Base-by-base conservation (phyloP, 2,329 filamentous ascomycete species). In the Diaporthe caulivora region DNA sequence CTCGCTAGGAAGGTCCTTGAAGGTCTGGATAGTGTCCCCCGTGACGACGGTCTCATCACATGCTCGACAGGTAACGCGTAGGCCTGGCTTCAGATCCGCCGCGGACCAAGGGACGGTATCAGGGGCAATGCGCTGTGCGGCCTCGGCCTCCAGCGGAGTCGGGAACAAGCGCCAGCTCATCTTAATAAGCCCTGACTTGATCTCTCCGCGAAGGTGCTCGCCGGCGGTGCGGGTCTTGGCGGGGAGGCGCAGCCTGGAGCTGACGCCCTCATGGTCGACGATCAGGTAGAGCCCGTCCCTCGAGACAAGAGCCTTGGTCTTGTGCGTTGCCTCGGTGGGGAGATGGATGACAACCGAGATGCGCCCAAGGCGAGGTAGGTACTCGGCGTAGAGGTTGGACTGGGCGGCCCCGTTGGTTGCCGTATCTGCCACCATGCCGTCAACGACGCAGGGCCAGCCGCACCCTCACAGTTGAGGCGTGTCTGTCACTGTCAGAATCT, bases 1-100 rank as follows among this genome's bases (percentile, higher is more conserved):
- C 78, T 97, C 95, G 80, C 95, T 98, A 0, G 97, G 97, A 24
- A 99, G 85, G 80, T 99, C 95, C 83, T 96, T 98, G 96, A 97
- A 99, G 49, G 84, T 55, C 69, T 54, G 55, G 40, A 74, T 42
- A 10, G 49, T 70, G 13, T 54, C 75, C 83, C 40, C 60, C 13
- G 37, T 7, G n/a, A 74, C 47, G n/a, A 85, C 9, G 73, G 75
- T 34, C 80, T 76, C 49, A 78, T 55, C n/a, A 49, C 74, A 75
- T 24, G 24, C 21, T 26, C 74, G 74, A 53, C 74, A 75, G n/a
- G 29, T 29, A 44, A 75, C 37, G n/a, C 55, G 60, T 13, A 70
- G 24, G 18, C 51, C 29, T 17, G 69, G 68, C 44, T 58, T 31
- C 40, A 75, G 72, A 40, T 54, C 53, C 26, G 60, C 49, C 15